These are phyloP conservation scores for Neurospora tetrasperma DNA, from an alignment of 495 filamentous ascomycete genomes.

Conservation along the genomic window DNA sequence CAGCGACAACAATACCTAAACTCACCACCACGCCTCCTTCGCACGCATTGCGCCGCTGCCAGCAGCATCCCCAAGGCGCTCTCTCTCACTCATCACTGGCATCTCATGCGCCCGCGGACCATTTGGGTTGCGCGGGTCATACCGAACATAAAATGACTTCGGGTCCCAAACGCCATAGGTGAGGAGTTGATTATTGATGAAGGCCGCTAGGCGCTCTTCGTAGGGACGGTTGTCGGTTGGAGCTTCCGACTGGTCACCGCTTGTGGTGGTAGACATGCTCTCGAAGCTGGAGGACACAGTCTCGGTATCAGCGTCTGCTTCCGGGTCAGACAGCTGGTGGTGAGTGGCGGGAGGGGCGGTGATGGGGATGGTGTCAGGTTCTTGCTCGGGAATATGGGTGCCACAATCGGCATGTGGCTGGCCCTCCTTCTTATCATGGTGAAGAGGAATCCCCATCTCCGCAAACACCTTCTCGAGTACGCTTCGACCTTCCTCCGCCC, in stretches of 20 bases:
- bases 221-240: background rate
- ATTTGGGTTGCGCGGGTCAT: background rate
- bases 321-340: background rate
- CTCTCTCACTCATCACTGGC: background rate
- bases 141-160: background rate
- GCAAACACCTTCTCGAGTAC: background rate
- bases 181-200: background rate
- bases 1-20: background rate
- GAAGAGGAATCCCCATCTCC: background rate
- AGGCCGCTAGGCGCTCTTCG: background rate
- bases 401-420: no score
- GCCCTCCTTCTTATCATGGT: background rate
- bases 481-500: background rate
- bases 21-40: background rate
- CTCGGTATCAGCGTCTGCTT: background rate
- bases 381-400: background rate
- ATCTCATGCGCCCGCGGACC: background rate
- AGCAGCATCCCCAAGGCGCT: background rate
- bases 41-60: background rate
- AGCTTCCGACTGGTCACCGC: rapidly evolving
- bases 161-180: background rate
- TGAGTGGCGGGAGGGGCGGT: background rate
- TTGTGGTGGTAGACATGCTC: background rate
- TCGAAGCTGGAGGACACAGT: background rate
- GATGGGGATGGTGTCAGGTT: background rate